Evolutionary conservation across 345 rosid genomes (phyloP), one percentile per base, ranked within the genome.

Genomic region (Salix udensis): DNA sequence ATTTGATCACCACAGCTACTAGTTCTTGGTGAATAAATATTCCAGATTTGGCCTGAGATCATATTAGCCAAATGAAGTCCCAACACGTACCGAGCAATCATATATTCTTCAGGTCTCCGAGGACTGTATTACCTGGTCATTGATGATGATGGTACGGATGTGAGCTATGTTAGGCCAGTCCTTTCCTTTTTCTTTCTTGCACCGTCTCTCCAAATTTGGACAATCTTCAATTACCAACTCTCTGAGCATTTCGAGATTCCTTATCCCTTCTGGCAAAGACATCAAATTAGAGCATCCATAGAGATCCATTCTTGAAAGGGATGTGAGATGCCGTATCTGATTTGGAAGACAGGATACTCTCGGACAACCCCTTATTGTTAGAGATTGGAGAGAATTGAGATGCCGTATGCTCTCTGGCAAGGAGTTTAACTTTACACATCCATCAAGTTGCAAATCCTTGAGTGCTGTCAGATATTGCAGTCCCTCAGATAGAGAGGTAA

Each of bases 41-140:
- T 31, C 34, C 31, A 28, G 30, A 28, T 28, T 34, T 34, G 36
- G 36, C 5, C 0, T 34, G 6, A 34, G 6, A 34, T 34, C 36
- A n/a, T n/a, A n/a, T n/a, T n/a, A n/a, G n/a, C n/a, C n/a, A n/a
- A n/a, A n/a, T n/a, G n/a, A n/a, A n/a, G n/a, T n/a, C n/a, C n/a
- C n/a, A n/a, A n/a, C n/a, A n/a, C n/a, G n/a, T n/a, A n/a, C n/a
- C n/a, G n/a, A n/a, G n/a, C n/a, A n/a, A n/a, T n/a, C n/a, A n/a
- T n/a, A 34, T 34, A 34, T 34, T 34, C 36, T 34, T 34, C 36
- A 34, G 36, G 36, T 34, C 36, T 34, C 36, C 36, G 5, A 4
- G 36, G 36, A 34, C 36, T 34, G 36, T 34, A 34, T 34, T 34
- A 4, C 0, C 36, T 58, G 80, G 81, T 14, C 82, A 85, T 76